phyloP scores from a whole-genome alignment of 805 yeast species.

The Diddensiella caesifluorescens region DNA sequence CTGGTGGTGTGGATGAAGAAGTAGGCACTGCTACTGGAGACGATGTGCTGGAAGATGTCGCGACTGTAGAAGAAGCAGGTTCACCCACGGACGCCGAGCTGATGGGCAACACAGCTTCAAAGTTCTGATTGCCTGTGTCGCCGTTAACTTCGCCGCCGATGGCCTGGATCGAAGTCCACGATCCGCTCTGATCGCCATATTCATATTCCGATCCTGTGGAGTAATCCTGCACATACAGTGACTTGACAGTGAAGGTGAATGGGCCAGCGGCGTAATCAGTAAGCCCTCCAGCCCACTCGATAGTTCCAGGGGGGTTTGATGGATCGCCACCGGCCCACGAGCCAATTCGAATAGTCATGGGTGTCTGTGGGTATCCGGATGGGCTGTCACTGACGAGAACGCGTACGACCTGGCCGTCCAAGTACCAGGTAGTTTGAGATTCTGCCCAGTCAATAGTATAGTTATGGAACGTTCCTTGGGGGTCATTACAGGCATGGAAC shows the following conservation, averaged over 20 bases:
- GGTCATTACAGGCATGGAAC: constrained; percentile 54
- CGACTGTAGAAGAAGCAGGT: constrained; percentile 7
- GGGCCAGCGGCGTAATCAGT: constrained; percentile 43
- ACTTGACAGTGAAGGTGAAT: constrained; percentile 58
- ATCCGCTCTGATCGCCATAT: constrained; percentile 39
- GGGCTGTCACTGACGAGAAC: constrained; percentile 48
- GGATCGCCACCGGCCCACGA: constrained; percentile 50
- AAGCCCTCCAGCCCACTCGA: constrained; percentile 68
- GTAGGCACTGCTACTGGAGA: constrained; percentile 5
- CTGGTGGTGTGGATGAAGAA: constrained; percentile 6
- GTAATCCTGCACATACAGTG: constrained; percentile 53
- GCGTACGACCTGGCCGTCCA: constrained; percentile 69
- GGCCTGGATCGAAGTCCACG: constrained; percentile 37
- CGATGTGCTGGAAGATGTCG: constrained; percentile 16
- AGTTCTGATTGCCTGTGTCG: constrained; percentile 14
- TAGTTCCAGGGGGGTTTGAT: constrained; percentile 51
- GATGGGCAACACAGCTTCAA: constrained; percentile 3
- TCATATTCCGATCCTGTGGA: constrained; percentile 42
- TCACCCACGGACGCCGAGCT: neutral
- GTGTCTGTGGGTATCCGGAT: constrained; percentile 86
- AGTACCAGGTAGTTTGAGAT: constrained; percentile 58
- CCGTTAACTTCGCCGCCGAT: constrained; percentile 53
- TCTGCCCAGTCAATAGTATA: constrained; percentile 83
- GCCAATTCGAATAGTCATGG: constrained; percentile 64
- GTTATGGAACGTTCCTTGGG: constrained; percentile 59